Base-by-base conservation (phyloP, 2,329 filamentous ascomycete genomes). In the Scedosporium boydii region DNA sequence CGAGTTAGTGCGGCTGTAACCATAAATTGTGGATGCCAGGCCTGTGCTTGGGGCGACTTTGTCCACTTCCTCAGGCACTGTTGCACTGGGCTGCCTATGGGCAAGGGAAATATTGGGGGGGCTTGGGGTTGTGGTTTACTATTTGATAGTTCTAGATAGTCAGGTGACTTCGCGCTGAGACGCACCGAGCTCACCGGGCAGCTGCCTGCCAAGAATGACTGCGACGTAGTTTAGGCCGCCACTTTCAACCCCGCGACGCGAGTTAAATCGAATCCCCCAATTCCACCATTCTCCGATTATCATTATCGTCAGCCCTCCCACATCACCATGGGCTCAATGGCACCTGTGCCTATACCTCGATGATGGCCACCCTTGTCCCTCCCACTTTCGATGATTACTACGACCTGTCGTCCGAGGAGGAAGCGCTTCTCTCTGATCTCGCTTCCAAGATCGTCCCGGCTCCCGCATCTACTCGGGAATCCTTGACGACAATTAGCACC, bases 371-470 rank as follows among this genome's bases (percentile, higher is more conserved):
- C 14, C 18, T 61, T 26, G 29, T 51, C n/a, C 7, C 29, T 26
- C 21, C 57, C 3, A 44, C 58, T 5, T 48, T 60, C 21, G 58
- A 51, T 23, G 58, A 60, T 29, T 58, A 62, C 41, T 62, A 58
- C 38, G 61, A 62, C 55, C 23, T 62, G 7, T 48, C 61, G 4
- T 65, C 70, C 1, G 79, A 82, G 29, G 79, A 82, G 34, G 80
- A 82, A 63, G 67, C 76, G 48, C 64, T 77, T 55, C 67, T 81
- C 58, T 12, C n/a, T 23, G 55, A 38, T 38, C 55, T 59, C 38
- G 58, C 58, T 59, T 59, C 42, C 34, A 26, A 27, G 14, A 29
- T 48, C 4, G 51, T 27, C 6, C 56, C 38, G 2, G 16, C 56
- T 41, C 38, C 29, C 5, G 7, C 56, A 7, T 6, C 21, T 2